Evolutionary conservation across 2,329 filamentous ascomycete genomes (phyloP).

Genomic region (Periconia macrospinosa): DNA sequence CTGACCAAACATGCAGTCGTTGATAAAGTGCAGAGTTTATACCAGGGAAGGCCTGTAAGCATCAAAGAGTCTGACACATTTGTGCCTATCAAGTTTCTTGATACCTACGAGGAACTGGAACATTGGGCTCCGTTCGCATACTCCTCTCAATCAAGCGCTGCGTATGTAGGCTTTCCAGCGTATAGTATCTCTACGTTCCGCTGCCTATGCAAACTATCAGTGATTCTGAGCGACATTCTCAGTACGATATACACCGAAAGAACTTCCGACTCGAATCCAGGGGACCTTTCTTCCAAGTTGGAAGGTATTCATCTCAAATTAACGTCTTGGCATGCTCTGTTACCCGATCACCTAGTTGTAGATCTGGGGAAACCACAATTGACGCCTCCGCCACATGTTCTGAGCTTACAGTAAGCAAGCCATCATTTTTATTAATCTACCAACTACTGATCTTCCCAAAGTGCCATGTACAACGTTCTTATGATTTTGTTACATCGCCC

Average conservation of each 20-base stretch:
- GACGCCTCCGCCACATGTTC: slow-evolving; percentile 41
- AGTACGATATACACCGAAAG: slow-evolving; percentile 45
- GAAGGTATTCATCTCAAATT: slow-evolving; percentile 47
- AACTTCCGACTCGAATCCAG: slow-evolving; percentile 30
- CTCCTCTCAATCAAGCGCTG: slow-evolving; percentile 23
- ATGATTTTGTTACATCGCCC: slow-evolving; percentile 58
- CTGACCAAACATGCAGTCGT: slow-evolving; percentile 23
- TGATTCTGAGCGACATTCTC: slow-evolving; percentile 49
- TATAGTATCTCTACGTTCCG: slow-evolving; percentile 51
- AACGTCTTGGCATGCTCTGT: slow-evolving; percentile 44
- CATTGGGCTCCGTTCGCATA: slow-evolving; percentile 53
- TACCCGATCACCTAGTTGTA: slow-evolving; percentile 50
- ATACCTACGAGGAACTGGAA: slow-evolving; percentile 58
- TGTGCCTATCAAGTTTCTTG: slow-evolving; percentile 53
- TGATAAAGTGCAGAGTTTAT: slow-evolving; percentile 60
- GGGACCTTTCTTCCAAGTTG: slow-evolving; percentile 42
- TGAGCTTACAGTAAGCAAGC: slow-evolving; percentile 26
- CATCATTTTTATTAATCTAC: background rate
- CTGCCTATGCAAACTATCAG: slow-evolving; percentile 48
- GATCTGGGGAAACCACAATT: slow-evolving; percentile 30
- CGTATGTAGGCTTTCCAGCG: slow-evolving; percentile 40
- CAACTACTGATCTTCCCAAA: no score
- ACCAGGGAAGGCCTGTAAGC: slow-evolving; percentile 56
- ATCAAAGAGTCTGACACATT: slow-evolving; percentile 51
- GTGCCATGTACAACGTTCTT: slow-evolving; percentile 54